These are phyloP conservation scores for Colletotrichum sp. DNA, from an alignment of 2,329 filamentous ascomycete genomes.

Conservation along the genomic window DNA sequence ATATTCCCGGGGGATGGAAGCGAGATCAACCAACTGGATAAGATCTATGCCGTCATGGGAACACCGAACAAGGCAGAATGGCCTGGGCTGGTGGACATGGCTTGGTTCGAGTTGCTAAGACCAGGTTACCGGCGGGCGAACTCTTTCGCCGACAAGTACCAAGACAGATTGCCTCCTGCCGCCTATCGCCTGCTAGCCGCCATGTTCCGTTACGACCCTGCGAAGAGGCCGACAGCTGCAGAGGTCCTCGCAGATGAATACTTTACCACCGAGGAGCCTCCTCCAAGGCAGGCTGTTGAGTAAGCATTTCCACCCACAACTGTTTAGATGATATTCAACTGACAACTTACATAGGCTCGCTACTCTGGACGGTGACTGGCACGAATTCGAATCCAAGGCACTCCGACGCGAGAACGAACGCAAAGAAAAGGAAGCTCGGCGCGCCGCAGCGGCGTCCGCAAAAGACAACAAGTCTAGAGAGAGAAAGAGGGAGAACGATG, in stretches of 20 bases:
- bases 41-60: constrained; percentile 92
- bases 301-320: constrained; percentile 51
- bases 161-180: constrained; percentile 75
- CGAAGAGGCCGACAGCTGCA: constrained; percentile 80
- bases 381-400: constrained; percentile 97
- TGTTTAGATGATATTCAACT: constrained; percentile 25
- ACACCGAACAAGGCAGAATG: constrained; percentile 86
- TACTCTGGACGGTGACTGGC: constrained; percentile 91
- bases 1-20: constrained; percentile 95
- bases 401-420: constrained; percentile 87
- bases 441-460: constrained; percentile 31
- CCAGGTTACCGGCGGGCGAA: constrained; percentile 76
- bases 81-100: constrained; percentile 91
- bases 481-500: constrained; percentile 43
- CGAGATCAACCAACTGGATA: constrained; percentile 95
- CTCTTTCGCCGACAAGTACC: constrained; percentile 84
- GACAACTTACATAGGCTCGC: constrained; percentile 64
- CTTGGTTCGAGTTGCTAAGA: constrained; percentile 93
- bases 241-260: constrained; percentile 88
- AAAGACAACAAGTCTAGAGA: constrained; percentile 42
- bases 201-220: constrained; percentile 92
- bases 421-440: constrained; percentile 58
- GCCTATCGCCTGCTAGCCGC: constrained; percentile 82
- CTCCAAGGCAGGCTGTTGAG: constrained; percentile 79
- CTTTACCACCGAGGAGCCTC: constrained; percentile 83